Base-by-base conservation (phyloP, 768 basidiomycete genomes). In the Nidula microcarpa region DNA sequence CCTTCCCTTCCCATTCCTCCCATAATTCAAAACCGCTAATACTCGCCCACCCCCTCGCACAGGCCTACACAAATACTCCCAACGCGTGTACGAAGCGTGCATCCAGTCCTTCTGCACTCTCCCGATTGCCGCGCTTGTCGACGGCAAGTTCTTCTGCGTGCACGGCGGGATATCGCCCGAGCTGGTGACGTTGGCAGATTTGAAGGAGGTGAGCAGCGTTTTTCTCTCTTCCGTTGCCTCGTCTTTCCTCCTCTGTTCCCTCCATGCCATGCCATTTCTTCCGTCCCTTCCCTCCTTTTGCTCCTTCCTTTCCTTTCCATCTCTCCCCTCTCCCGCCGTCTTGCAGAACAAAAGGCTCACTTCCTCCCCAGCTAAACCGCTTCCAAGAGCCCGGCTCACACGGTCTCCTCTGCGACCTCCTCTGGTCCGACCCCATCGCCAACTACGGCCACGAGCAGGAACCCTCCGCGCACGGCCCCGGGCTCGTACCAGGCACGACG, bases 121-220 rank as follows among this genome's bases (percentile, higher is more conserved):
- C 5, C 97, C 97, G 2, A 73, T 99, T 34, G 81, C 94, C 0
- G 97, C 93, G 6, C 75, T 98, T 53, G 90, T 99, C 68, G 97
- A 99, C 67, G 80, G 84, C 57, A 90, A 93, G 62, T 98, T 99
- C 76, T 89, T 99, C 68, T 98, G 96, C 63, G 94, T 98, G 2
- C 97, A 98, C 60, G 97, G 97, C 2, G 97, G 97, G 3, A 79
- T 99, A 36, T 94, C 91, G 0, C 97, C 97, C 0, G 86, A 90
- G 57, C 78, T 99, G 1, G 71, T 86, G 43, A 85, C 82, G 5
- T 75, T 99, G 3, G 82, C 85, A 34, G 96, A 99, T 65, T 60
- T 96, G 7, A 68, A 77, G 23, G 67, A 68, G 18, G 91, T 92
- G 51, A 50, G 80, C 73, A 18, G n/a, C 41, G n/a, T 23, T 32